These are phyloP conservation scores for Corinectria fuckeliana DNA, from an alignment of 2,329 filamentous ascomycete species.

Conservation along the genomic window DNA sequence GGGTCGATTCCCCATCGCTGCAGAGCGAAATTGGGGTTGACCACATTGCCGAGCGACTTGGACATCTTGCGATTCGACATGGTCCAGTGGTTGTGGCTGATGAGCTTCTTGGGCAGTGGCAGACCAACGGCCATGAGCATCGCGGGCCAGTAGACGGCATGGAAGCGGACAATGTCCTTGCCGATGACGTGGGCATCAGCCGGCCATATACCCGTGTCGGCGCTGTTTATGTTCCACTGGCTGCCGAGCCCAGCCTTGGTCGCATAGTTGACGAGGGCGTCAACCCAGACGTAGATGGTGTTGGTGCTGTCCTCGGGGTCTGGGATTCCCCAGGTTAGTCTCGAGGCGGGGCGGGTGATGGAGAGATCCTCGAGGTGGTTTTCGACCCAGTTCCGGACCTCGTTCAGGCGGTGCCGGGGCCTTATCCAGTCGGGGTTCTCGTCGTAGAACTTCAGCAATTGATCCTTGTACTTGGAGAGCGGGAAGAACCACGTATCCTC, in stretches of 20 bases:
- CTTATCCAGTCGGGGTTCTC: slow-evolving; percentile 80
- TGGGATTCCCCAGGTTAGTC: slow-evolving; percentile 85
- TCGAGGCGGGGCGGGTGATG: slow-evolving; percentile 79
- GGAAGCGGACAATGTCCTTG: slow-evolving; percentile 96
- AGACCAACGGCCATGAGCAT: slow-evolving; percentile 88
- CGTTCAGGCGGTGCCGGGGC: slow-evolving; percentile 75
- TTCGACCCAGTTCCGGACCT: slow-evolving; percentile 78
- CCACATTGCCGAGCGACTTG: slow-evolving; percentile 92
- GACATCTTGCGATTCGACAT: slow-evolving; percentile 94
- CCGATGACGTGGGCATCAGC: slow-evolving; percentile 91
- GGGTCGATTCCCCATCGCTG: slow-evolving; percentile 87
- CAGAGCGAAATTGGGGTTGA: slow-evolving; percentile 91
- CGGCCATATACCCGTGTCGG: slow-evolving; percentile 77
- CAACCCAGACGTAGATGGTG: slow-evolving; percentile 98
- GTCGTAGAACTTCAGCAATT: slow-evolving; percentile 78
- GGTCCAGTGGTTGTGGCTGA: slow-evolving; percentile 96
- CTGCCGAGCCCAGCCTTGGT: slow-evolving; percentile 79
- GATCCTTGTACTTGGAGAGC: slow-evolving; percentile 81
- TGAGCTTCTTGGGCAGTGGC: slow-evolving; percentile 76
- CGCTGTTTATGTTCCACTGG: slow-evolving; percentile 68
- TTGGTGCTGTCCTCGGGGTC: slow-evolving; percentile 85
- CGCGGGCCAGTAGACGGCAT: slow-evolving; percentile 98
- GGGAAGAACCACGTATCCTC: slow-evolving; percentile 96
- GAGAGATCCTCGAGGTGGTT: slow-evolving; percentile 86
- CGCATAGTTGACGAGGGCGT: slow-evolving; percentile 92